Base-by-base conservation (phyloP, 495 filamentous ascomycete species). In the Cercophora samala region DNA sequence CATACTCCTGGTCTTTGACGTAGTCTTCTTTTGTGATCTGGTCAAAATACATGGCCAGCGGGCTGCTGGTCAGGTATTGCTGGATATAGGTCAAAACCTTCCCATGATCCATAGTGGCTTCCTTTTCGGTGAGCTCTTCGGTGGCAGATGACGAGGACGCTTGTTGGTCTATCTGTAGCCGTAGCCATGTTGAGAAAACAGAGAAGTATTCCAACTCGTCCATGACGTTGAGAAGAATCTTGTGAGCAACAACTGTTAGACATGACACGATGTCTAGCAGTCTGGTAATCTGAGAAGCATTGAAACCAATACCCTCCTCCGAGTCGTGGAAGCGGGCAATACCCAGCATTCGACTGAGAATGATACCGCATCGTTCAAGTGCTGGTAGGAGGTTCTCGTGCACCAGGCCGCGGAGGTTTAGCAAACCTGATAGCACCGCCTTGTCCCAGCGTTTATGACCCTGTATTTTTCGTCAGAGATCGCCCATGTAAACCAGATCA, bases 371-470 rank as follows among this genome's bases (percentile, higher is more conserved):
- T 59, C 95, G 84, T 68, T 97, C 92, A 11, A 97, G 77, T 0
- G 93, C 93, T 1, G 94, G 94, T 5, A 97, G 81, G 52, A 97
- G 86, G 74, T 91, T 91, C 72, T 97, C 89, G 72, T 97, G 93
- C 0, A 90, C 86, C 25, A 97, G 79, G 59, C 87, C 83, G 22
- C 91, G 87, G 11, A 99, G 85, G 63, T 85, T 90, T 62, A 91
- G 87, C 25, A 96, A 90, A 4, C 92, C 93, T 37, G 81, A 84
- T 2, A 85, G 82, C 21, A 95, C 88, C 19, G 91, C 89, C 73
- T 95, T 93, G 60, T 97, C 93, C 95, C 95, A 99, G 64, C 95
- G 85, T 77, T 97, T 97, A 72, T 97, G 91, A 3, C 93, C 93
- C 92, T 96, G 66, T 2, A 29, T 15, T 4, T 66, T 32, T n/a